These are phyloP conservation scores for Starmerella powellii DNA, from an alignment of 805 yeast species.

Conservation along the genomic window DNA sequence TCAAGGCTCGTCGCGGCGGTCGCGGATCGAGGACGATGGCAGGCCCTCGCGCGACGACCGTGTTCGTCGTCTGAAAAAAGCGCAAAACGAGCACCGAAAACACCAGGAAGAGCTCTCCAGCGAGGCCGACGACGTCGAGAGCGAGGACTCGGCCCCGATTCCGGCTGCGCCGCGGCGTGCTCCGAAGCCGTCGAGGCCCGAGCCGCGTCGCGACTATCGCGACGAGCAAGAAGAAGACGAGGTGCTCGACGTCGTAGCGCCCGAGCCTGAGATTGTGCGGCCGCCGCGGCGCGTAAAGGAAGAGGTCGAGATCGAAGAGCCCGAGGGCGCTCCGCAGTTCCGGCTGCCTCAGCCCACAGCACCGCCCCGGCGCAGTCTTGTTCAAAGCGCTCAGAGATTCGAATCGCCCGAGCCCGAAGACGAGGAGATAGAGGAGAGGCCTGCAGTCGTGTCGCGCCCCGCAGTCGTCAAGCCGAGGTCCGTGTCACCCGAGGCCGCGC, in stretches of 20 bases:
- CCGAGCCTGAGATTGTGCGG: too few species aligned
- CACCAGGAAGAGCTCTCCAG: conserved; percentile 1
- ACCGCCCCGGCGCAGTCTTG: conserved; percentile 11
- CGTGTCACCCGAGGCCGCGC: too few species aligned
- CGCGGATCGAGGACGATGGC: conserved; percentile 5
- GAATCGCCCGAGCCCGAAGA: background rate
- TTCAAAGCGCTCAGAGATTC: conserved; percentile 15
- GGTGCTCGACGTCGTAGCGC: background rate
- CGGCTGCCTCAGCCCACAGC: conserved; percentile 7
- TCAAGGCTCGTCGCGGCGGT: background rate
- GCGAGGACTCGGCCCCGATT: background rate
- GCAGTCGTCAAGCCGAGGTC: too few species aligned
- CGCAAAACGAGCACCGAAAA: conserved; percentile 18
- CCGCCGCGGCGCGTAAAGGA: too few species aligned
- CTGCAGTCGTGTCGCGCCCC: background rate
- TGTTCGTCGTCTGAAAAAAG: conserved; percentile 18
- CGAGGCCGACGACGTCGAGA: conserved; percentile 1
- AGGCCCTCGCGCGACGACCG: conserved; percentile 16
- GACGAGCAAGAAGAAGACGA: background rate
- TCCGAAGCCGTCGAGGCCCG: background rate
- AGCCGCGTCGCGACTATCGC: background rate
- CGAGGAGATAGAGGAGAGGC: background rate
- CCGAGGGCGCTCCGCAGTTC: conserved; percentile 1
- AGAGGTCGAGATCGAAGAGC: background rate
- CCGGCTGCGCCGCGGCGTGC: background rate